These are phyloP conservation scores for Postia placenta DNA, from an alignment of 768 basidiomycete genomes.

Conservation along the genomic window DNA sequence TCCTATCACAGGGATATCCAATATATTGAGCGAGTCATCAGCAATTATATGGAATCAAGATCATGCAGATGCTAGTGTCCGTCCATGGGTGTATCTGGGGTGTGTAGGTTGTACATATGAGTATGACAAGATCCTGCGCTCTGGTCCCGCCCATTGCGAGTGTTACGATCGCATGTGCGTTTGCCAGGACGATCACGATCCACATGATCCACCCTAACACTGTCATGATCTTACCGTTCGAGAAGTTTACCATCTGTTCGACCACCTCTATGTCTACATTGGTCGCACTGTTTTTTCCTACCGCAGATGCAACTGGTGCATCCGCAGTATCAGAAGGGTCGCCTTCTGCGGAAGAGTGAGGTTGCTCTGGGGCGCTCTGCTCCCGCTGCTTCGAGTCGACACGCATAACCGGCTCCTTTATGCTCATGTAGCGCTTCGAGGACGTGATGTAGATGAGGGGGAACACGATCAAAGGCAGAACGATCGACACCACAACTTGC, in stretches of 20 bases:
- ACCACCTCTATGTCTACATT: slow-evolving; percentile 14
- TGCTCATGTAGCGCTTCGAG: slow-evolving; percentile 62
- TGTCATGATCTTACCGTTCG: slow-evolving; percentile 48
- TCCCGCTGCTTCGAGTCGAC: neutral
- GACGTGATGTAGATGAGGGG: slow-evolving; percentile 75
- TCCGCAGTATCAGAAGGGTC: neutral
- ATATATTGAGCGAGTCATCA: neutral
- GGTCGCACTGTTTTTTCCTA: neutral
- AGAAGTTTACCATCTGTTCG: slow-evolving; percentile 51
- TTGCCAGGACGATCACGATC: slow-evolving; percentile 62
- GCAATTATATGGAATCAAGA: neutral
- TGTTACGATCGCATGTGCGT: slow-evolving; percentile 67
- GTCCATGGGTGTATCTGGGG: too few relatives aligned
- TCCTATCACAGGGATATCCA: neutral
- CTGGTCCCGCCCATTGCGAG: slow-evolving; percentile 37
- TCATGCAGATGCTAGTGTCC: neutral
- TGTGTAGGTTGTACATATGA: neutral
- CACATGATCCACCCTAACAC: slow-evolving; percentile 53
- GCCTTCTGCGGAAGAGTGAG: neutral
- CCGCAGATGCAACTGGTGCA: neutral
- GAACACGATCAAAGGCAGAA: slow-evolving; percentile 81
- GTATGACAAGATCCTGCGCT: neutral
- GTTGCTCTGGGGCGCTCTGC: neutral
- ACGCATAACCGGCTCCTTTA: slow-evolving; percentile 28
- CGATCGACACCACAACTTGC: slow-evolving; percentile 79